Conservation (phyloP, 371 early-diverging fungal species). For the Amoeboaphelidium occidentale region DNA sequence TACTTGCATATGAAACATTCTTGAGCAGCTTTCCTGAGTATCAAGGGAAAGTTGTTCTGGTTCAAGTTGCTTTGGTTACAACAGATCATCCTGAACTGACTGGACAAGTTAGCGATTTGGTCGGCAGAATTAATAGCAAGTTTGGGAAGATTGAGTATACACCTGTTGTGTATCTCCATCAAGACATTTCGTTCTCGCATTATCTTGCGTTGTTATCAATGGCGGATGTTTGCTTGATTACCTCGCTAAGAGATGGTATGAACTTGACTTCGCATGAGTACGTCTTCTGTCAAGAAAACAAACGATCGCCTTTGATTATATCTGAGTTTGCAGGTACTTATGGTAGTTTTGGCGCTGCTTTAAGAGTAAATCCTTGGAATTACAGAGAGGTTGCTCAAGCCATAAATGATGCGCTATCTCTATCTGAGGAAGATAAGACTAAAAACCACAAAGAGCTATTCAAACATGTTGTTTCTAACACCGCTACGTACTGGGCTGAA, state of each 20-base stretch:
- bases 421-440: slow-evolving; percentile 37
- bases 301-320: slow-evolving; percentile 57
- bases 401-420: slow-evolving; percentile 47
- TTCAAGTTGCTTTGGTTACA: slow-evolving; percentile 21
- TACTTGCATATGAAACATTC: slow-evolving; percentile 62
- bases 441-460: slow-evolving; percentile 24
- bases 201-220: slow-evolving; percentile 67
- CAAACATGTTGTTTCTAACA: slow-evolving; percentile 38
- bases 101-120: slow-evolving; percentile 26
- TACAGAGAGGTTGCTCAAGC: slow-evolving; percentile 50
- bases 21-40: slow-evolving; percentile 49
- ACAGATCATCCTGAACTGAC: slow-evolving; percentile 22
- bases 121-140: slow-evolving; percentile 34
- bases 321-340: slow-evolving; percentile 90
- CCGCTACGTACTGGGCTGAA: slow-evolving; percentile 16
- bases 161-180: slow-evolving; percentile 42
- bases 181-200: slow-evolving; percentile 58
- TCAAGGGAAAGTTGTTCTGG: slow-evolving; percentile 35
- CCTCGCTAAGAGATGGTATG: slow-evolving; percentile 88
- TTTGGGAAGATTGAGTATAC: slow-evolving; percentile 37
- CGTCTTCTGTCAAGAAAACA: slow-evolving; percentile 64
- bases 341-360: slow-evolving; percentile 61
- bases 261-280: slow-evolving; percentile 90
- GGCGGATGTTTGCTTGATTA: slow-evolving; percentile 77
- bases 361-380: slow-evolving; percentile 78